A percentile compares a stretch with the other conserved stretches of the same genome.
Conservation (phyloP, 2,329 filamentous ascomycete genomes). For the Aureobasidium uvarum region DNA sequence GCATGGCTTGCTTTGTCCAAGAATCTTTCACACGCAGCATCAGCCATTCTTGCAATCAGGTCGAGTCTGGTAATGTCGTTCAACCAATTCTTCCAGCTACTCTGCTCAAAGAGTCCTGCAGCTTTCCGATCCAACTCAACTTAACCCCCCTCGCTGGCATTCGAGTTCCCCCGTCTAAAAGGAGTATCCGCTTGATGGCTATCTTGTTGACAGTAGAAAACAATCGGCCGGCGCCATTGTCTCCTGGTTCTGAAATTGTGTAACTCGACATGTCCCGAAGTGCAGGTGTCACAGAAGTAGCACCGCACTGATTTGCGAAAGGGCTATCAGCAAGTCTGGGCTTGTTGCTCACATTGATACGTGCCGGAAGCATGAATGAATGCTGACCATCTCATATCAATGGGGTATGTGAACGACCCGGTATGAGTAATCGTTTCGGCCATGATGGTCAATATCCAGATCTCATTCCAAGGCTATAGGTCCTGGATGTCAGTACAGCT, state of each 20-base stretch:
- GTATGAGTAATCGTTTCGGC: too few relatives aligned
- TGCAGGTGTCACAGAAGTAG: conserved; percentile 42
- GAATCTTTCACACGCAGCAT: too few relatives aligned
- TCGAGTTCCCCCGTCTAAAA: conserved; percentile 34
- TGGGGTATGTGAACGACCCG: too few relatives aligned
- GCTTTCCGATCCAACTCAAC: conserved; percentile 38
- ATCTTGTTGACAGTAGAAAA: conserved; percentile 40
- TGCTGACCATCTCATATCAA: too few relatives aligned
- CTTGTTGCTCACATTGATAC: not conserved
- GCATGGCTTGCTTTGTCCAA: not conserved
- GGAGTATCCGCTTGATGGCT: conserved; percentile 43
- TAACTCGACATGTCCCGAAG: conserved; percentile 36
- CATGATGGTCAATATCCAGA: too few relatives aligned
- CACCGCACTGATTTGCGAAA: conserved; percentile 40
- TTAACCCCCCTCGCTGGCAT: conserved; percentile 42
- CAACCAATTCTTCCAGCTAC: not conserved
- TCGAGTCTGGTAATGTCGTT: too few relatives aligned
- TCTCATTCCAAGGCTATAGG: too few relatives aligned
- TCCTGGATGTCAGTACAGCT: too few relatives aligned
- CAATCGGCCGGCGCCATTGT: not conserved
- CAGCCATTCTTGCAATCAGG: not conserved
- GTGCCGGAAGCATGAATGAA: conserved; percentile 27
- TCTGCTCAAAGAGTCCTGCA: conserved; percentile 28
- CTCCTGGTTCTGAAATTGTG: not conserved
- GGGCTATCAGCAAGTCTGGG: not conserved